Conservation (phyloP, 106 monocot genomes). For the Agapanthus africanus region DNA sequence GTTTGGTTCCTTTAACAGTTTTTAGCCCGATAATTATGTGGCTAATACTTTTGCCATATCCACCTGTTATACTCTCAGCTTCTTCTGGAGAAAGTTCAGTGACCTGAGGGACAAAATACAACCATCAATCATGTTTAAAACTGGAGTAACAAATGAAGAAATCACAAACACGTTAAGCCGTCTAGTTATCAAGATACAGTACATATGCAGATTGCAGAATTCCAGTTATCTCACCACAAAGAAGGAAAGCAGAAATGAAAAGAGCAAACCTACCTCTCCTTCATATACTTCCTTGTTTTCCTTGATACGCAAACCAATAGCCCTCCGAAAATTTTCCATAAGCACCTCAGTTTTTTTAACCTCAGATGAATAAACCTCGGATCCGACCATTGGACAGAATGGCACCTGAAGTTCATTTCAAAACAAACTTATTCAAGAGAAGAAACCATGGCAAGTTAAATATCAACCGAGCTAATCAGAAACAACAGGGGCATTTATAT, state of each 20-base stretch:
- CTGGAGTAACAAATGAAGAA: neutral
- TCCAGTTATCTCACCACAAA: neutral
- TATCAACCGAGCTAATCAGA: too few species aligned
- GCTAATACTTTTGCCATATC: constrained; percentile 90
- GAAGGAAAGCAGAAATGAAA: neutral
- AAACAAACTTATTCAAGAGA: constrained; percentile 3
- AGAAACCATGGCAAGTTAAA: too few species aligned
- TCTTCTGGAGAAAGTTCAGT: constrained; percentile 98
- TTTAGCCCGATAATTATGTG: constrained; percentile 96
- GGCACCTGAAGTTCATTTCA: constrained; percentile 51
- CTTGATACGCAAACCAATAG: constrained; percentile 92
- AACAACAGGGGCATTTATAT: too few species aligned
- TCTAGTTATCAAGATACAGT: too few species aligned
- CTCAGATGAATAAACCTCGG: constrained; percentile 97
- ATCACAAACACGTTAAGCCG: too few species aligned
- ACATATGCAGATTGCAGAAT: too few species aligned
- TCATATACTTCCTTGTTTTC: constrained; percentile 99
- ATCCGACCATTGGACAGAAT: constrained; percentile 99
- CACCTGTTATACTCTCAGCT: constrained; percentile 75
- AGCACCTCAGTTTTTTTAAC: constrained; percentile 98
- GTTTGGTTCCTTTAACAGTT: constrained; percentile 76
- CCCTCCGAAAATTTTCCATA: constrained; percentile 97
- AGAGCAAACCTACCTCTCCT: constrained; percentile 65
- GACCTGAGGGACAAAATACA: constrained; percentile 42
- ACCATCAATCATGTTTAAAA: neutral